Percentiles rank a stretch among this genome's conserved stretches.
phyloP scores from a whole-genome alignment of 176 grass and related monocot genomes.

The Cymbopogon citratus region DNA sequence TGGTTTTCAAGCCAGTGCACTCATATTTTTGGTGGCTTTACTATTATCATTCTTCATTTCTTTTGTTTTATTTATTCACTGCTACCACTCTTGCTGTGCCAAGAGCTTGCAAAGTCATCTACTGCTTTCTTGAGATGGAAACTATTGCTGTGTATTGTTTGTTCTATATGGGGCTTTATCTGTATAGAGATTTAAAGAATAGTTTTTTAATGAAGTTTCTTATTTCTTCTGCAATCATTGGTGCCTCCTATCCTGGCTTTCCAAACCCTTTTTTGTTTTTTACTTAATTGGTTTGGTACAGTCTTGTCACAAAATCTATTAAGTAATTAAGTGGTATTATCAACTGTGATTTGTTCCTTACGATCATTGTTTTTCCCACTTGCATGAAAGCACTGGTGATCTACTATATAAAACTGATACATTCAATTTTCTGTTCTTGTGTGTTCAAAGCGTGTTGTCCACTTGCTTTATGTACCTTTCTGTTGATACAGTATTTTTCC shows the following conservation, averaged over 20 bases:
- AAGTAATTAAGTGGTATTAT: neutral
- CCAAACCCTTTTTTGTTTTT: neutral
- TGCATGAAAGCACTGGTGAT: neutral
- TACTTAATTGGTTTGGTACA: neutral
- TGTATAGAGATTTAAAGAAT: neutral
- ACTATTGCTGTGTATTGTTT: neutral
- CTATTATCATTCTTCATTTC: neutral
- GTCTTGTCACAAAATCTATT: neutral
- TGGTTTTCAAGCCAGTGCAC: neutral
- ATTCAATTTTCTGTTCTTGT: neutral
- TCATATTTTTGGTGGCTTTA: neutral
- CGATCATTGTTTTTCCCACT: neutral
- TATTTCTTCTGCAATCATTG: slow-evolving; percentile 11
- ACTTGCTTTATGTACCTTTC: neutral
- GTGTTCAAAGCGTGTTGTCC: neutral
- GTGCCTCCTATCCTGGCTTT: neutral
- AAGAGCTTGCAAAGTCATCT: neutral
- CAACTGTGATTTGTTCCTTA: neutral
- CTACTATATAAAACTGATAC: neutral
- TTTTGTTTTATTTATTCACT: slow-evolving; percentile 16
- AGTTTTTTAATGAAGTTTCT: neutral
- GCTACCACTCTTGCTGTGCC: neutral
- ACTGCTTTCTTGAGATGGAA: neutral
- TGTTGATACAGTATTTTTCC: too few species aligned
- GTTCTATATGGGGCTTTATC: neutral